Percentiles rank a stretch among this genome's conserved stretches.
phyloP scores from a whole-genome alignment of 108 stramenopile genomes.

The Epipyxis sp. region DNA sequence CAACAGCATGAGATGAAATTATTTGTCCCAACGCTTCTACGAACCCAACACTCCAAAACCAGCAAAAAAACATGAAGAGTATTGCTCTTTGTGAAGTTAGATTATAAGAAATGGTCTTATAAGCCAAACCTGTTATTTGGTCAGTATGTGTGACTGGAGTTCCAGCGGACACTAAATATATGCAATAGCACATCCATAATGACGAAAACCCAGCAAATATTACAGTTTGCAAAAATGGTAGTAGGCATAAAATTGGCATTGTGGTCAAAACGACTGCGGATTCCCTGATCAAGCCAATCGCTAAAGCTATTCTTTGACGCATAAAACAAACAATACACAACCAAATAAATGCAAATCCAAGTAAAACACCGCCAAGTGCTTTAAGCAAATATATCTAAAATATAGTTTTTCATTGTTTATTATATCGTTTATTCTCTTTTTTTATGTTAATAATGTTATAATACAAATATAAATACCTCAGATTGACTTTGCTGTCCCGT shows the following conservation, averaged over 20 bases:
- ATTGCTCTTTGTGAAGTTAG: neutral
- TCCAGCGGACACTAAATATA: neutral
- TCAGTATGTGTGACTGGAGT: neutral
- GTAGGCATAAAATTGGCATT: neutral
- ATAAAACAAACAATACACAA: neutral
- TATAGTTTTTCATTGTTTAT: neutral
- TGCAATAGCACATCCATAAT: neutral
- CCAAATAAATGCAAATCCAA: neutral
- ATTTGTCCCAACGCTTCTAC: constrained; percentile 40
- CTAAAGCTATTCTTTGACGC: neutral
- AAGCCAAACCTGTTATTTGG: neutral
- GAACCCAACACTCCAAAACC: constrained; percentile 40
- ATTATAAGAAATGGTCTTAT: neutral
- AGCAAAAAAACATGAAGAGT: constrained; percentile 34
- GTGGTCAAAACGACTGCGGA: neutral
- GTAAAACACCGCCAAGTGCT: neutral
- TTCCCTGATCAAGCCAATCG: neutral
- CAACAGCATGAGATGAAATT: constrained; percentile 27
- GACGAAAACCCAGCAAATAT: neutral
- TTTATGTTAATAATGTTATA: neutral
- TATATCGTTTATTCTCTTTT: neutral
- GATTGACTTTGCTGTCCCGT: no score
- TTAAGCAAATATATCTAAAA: neutral
- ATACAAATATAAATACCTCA: no score
- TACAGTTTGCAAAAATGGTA: neutral